Base-by-base conservation (phyloP, 2,329 filamentous ascomycete species). In the Gnomoniopsis smithogilvyi region DNA sequence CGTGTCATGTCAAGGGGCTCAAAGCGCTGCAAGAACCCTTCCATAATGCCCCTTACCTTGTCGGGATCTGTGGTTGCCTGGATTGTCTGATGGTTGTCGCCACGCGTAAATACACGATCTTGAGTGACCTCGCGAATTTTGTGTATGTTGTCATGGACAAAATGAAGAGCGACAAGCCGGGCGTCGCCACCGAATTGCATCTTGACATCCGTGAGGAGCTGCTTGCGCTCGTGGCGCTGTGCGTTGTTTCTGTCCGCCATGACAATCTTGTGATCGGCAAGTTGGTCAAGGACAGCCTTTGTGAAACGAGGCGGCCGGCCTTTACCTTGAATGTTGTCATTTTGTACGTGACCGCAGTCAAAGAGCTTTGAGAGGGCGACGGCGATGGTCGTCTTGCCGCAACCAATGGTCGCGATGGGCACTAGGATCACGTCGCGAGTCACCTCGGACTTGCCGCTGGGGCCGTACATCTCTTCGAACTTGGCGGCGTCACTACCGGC, bases 21-120 rank as follows among this genome's bases (percentile, higher is more conserved):
- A 70, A 96, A 98, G 38, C 95, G 86, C 14, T 84, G 74, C 64
- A 99, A 80, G 74, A 99, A 99, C 3, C 92, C 91, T 66, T 97
- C 91, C 95, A 99, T 98, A 66, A 99, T 96, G 6, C 85, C 84
- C 50, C 95, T 79, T 57, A 95, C 91, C 72, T 96, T 94, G 19
- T 81, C 76, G 50, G 80, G 74, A 48, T 89, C 84, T 58, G 90
- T 89, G 49, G 85, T 89, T 12, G 94, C 93, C 68, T 95, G 92
- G 61, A 99, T 98, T 0, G 95, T 99, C 75, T 99, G 95, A 72
- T 99, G 95, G 68, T 98, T 98, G 72, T 99, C 92, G 15, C 95
- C 95, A 22, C 95, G 89, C 6, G 85, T 82, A 21, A 97, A 77
- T 1, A 99, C 91, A 52, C 95, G 87, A 63, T 87, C 82, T 59